Conservation (phyloP, 352 stramenopile genomes). For the Pythium rhizo-oryzae region DNA sequence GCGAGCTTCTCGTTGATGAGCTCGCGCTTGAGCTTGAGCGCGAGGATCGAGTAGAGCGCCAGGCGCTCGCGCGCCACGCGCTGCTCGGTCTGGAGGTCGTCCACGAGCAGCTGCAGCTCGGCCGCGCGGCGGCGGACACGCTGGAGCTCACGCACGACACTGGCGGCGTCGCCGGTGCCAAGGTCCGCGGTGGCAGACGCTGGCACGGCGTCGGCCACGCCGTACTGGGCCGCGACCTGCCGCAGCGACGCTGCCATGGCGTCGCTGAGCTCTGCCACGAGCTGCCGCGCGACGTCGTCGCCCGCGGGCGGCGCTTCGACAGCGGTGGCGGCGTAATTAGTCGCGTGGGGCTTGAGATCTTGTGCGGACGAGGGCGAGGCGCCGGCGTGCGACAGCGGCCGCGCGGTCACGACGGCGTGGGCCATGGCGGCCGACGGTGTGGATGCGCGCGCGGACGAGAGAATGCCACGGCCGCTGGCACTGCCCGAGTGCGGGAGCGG, state of each 20-base stretch:
- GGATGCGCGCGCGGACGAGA: conserved; percentile 5
- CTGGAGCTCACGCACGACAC: conserved; percentile 33
- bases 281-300: conserved; percentile 15
- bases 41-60: conserved; percentile 54
- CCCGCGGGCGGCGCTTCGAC: background rate
- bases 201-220: conserved; percentile 19
- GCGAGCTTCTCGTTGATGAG: conserved; percentile 78
- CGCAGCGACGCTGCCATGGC: conserved; percentile 22
- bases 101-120: conserved; percentile 41
- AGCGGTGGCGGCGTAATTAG: background rate
- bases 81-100: conserved; percentile 62
- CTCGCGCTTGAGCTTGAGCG: conserved; percentile 70
- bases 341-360: background rate
- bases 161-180: background rate
- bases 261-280: conserved; percentile 26
- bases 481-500: background rate
- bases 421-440: conserved; percentile 12
- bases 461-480: background rate
- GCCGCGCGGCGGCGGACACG: conserved; percentile 22
- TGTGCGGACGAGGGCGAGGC: background rate
- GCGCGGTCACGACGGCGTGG: conserved; percentile 11
- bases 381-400: conserved; percentile 3
- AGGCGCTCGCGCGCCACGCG: conserved; percentile 50
- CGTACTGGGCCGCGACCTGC: conserved; percentile 28
- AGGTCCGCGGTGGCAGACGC: background rate